Evolutionary conservation across 1,284 basidiomycete species (phyloP), one percentile per base, ranked within the genome.

Genomic region (Ceratorhiza oryzae-sativae): DNA sequence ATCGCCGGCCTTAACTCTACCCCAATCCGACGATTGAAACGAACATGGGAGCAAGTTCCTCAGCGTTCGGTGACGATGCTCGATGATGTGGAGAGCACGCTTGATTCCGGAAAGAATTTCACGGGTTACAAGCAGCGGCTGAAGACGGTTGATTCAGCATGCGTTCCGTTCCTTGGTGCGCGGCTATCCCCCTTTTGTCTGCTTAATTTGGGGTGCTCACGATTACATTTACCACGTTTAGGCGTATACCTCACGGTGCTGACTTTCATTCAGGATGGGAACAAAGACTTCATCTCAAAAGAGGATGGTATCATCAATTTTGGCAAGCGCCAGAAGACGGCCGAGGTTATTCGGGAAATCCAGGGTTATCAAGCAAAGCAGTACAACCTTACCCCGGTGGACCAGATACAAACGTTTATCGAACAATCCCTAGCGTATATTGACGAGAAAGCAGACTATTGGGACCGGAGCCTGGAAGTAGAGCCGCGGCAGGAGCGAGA

Each of bases 261-360:
- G 72, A 96, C 95, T 2, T 98, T 99, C 81, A 97, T 98, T 79
- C 95, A 98, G 80, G 97, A 99, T 78, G 97, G 97, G n/a, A 96
- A 96, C 79, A 91, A 93, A 71, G 94, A 99, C 82, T 88, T 88
- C 72, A 82, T 94, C 4, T 87, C 89, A 25, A 81, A 81, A 74
- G 80, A 81, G 45, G 91, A 89, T 34, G 86, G 88, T 74, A 84
- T 98, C 76, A 91, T 99, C 83, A 98, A 99, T 82, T 99, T 99
- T 82, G 89, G 91, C 79, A 99, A 99, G 81, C 90, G 96, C 9
- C 90, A 93, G 77, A 94, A 94, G 80, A 90, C 94, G 0, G 95
- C 95, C 9, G 95, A 98, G 78, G 92, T 98, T 75, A 94, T 99
- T 76, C 88, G 92, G 73, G 96, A 99, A 79, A 98, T 99, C 79